phyloP scores from a whole-genome alignment of 2,329 filamentous ascomycete species.

The Aspergillus sp. region DNA sequence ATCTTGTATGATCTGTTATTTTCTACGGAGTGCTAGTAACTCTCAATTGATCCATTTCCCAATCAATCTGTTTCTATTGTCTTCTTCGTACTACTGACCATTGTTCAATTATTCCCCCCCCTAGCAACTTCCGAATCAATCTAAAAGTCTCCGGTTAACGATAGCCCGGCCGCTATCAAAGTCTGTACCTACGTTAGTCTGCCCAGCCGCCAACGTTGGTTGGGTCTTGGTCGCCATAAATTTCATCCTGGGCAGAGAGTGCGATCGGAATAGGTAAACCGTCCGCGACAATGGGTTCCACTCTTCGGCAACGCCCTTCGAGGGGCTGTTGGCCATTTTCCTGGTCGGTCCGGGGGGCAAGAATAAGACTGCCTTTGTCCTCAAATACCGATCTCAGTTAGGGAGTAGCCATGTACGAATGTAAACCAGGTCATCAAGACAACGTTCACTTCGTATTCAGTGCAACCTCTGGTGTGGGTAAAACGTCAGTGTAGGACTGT shows the following conservation, averaged over 20 bases:
- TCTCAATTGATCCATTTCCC: too few relatives aligned
- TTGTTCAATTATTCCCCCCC: not conserved
- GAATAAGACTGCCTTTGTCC: not conserved
- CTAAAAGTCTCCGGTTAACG: not conserved
- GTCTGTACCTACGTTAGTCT: slow-evolving; percentile 12
- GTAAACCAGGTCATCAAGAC: not conserved
- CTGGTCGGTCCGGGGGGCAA: not conserved
- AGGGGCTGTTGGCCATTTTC: not conserved
- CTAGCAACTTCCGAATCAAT: not conserved
- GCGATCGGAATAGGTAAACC: not conserved
- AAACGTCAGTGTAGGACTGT: not conserved
- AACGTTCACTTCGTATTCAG: not conserved
- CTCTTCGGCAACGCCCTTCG: not conserved
- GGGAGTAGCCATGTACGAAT: not conserved
- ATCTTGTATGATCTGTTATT: too few relatives aligned
- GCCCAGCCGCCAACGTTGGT: slow-evolving; percentile 4
- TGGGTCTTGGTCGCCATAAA: not conserved
- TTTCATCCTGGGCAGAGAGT: not conserved
- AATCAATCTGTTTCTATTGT: not conserved
- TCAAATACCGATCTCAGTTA: not conserved
- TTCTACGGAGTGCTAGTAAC: too few relatives aligned
- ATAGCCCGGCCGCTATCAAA: slow-evolving; percentile 6
- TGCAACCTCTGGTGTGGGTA: not conserved
- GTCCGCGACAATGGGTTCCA: not conserved
- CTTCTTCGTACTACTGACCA: not conserved